Conservation (phyloP, 768 basidiomycete species). For the Pisolithus albus region DNA sequence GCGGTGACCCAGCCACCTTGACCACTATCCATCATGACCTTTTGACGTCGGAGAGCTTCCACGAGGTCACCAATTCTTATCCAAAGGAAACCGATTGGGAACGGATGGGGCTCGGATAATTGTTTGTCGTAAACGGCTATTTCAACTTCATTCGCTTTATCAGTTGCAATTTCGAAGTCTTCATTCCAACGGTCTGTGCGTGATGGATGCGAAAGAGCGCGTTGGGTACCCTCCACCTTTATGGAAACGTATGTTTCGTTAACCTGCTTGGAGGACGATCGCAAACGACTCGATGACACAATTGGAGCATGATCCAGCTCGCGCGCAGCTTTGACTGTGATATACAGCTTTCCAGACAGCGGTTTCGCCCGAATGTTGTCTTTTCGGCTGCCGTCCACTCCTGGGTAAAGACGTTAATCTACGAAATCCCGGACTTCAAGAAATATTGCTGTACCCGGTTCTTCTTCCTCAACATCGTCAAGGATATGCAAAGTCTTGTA, state of each 20-base stretch:
- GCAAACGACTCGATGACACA: conserved; percentile 47
- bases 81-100: conserved; percentile 94
- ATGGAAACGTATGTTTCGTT: conserved; percentile 87
- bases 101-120: conserved; percentile 67
- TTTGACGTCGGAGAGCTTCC: conserved; percentile 87
- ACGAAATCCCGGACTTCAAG: not conserved
- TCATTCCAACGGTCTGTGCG: conserved; percentile 98
- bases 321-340: conserved; percentile 83
- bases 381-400: conserved; percentile 78
- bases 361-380: conserved; percentile 92
- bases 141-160: conserved; percentile 98
- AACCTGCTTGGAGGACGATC: conserved; percentile 72
- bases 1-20: conserved; percentile 96
- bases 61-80: conserved; percentile 89
- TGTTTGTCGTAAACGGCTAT: conserved; percentile 93
- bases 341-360: conserved; percentile 83
- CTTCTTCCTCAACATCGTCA: conserved; percentile 84
- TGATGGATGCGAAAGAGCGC: conserved; percentile 86
- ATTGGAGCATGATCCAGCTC: conserved; percentile 94
- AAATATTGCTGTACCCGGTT: conserved; percentile 39
- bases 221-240: conserved; percentile 93
- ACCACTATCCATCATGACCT: conserved; percentile 79
- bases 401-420: conserved; percentile 25
- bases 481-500: conserved; percentile 95
- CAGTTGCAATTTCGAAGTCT: conserved; percentile 91